These are phyloP conservation scores for Penicillium brevicompactum DNA, from an alignment of 2,329 filamentous ascomycete species.

Conservation along the genomic window DNA sequence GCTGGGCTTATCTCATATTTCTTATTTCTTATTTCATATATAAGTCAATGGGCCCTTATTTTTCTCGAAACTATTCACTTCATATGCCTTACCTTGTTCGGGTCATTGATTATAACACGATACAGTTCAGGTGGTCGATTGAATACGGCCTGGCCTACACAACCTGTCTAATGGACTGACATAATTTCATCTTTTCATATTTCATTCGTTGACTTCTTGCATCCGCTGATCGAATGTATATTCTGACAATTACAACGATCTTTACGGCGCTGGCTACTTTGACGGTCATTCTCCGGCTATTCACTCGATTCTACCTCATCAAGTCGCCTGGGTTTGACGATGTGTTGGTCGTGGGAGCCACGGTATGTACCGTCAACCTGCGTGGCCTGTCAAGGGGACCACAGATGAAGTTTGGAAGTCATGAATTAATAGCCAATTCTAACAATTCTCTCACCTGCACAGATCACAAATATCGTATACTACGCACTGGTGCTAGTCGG, in stretches of 20 bases:
- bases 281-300: slow-evolving; percentile 26
- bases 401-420: background rate
- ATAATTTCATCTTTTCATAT: background rate
- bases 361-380: slow-evolving; percentile 16
- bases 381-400: too few relatives aligned
- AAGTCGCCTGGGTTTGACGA: slow-evolving; percentile 32
- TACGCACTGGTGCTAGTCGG: slow-evolving; percentile 16
- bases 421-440: background rate
- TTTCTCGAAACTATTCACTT: too few relatives aligned
- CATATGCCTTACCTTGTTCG: too few relatives aligned
- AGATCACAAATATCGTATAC: slow-evolving; percentile 10
- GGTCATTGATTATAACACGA: too few relatives aligned
- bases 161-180: background rate
- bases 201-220: background rate
- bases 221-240: slow-evolving; percentile 21
- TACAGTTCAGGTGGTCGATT: too few relatives aligned
- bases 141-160: too few relatives aligned
- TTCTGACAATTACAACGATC: slow-evolving; percentile 19
- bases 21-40: too few relatives aligned
- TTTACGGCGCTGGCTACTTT: slow-evolving; percentile 24
- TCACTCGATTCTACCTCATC: slow-evolving; percentile 24
- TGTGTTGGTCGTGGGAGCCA: slow-evolving; percentile 23
- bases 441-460: background rate
- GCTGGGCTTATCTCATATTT: too few relatives aligned
- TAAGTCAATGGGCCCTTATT: too few relatives aligned